Percentiles rank a stretch among this genome's conserved stretches.
These are phyloP conservation scores for Blastobotrys ciferrii DNA, from an alignment of 1,139 yeast genomes.

Conservation along the genomic window DNA sequence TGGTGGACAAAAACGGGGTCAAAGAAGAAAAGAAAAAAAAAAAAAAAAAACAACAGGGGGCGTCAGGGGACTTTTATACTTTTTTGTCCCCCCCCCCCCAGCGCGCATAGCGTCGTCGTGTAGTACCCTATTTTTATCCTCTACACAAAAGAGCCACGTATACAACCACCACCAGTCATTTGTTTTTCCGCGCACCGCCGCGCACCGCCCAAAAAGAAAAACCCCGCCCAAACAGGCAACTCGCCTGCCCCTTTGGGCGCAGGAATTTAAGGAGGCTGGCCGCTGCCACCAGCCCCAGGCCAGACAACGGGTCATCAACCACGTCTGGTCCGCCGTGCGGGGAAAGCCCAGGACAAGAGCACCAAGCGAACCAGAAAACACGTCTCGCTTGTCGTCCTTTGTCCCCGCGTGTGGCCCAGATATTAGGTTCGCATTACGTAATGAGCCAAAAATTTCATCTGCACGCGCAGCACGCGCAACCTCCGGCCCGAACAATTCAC, in stretches of 20 bases:
- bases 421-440: too few species aligned
- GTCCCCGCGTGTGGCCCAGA: too few species aligned
- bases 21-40: conserved; percentile 13
- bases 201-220: conserved; percentile 1
- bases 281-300: too few species aligned
- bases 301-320: too few species aligned
- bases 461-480: neutral
- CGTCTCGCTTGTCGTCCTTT: too few species aligned
- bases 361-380: too few species aligned
- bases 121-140: neutral
- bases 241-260: neutral
- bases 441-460: too few species aligned
- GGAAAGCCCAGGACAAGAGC: too few species aligned
- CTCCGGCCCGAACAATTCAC: neutral
- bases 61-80: conserved; percentile 10
- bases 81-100: neutral
- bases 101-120: neutral
- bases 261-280: neutral
- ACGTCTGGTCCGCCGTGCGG: too few species aligned
- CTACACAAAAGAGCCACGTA: conserved; percentile 5
- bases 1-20: conserved; percentile 13
- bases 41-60: conserved; percentile 6
- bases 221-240: neutral
- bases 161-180: neutral
- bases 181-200: neutral